Conservation (phyloP, 1,284 basidiomycete species). For the Rhodotorula sp. region DNA sequence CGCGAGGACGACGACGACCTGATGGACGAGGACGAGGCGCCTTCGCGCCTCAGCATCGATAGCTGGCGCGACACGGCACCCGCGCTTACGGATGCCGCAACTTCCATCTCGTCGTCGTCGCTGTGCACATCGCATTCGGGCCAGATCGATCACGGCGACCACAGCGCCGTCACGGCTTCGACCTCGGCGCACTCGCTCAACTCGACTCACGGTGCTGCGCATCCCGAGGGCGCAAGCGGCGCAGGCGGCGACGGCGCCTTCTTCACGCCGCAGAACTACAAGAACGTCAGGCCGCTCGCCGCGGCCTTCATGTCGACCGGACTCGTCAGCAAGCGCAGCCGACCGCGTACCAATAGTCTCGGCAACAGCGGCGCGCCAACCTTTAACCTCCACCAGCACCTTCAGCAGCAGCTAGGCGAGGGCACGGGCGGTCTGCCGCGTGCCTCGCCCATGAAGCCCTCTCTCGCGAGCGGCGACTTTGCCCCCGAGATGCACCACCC, state of each 20-base stretch:
- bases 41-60: constrained; percentile 27
- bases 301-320: constrained; percentile 54
- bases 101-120: constrained; percentile 27
- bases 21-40: constrained; percentile 39
- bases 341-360: constrained; percentile 25
- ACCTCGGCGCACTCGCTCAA: constrained; percentile 30
- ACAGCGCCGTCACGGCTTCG: constrained; percentile 13
- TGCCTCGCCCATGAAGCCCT: constrained; percentile 14
- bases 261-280: constrained; percentile 52
- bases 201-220: constrained; percentile 11
- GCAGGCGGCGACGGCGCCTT: constrained; percentile 16
- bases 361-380: constrained; percentile 24
- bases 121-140: constrained; percentile 31
- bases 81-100: constrained; percentile 33
- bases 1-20: constrained; percentile 30
- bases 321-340: constrained; percentile 50
- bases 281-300: constrained; percentile 53
- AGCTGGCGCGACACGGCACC: constrained; percentile 24
- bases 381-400: constrained; percentile 35
- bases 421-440: not conserved
- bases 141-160: constrained; percentile 11
- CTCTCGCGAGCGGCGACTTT: not conserved
- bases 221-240: constrained; percentile 1
- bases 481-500: not conserved
- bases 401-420: constrained; percentile 33